Percentiles rank a stretch among this genome's conserved stretches.
Evolutionary conservation across 1,284 basidiomycete genomes (phyloP).

Genomic region (Rugosomyces carneus): DNA sequence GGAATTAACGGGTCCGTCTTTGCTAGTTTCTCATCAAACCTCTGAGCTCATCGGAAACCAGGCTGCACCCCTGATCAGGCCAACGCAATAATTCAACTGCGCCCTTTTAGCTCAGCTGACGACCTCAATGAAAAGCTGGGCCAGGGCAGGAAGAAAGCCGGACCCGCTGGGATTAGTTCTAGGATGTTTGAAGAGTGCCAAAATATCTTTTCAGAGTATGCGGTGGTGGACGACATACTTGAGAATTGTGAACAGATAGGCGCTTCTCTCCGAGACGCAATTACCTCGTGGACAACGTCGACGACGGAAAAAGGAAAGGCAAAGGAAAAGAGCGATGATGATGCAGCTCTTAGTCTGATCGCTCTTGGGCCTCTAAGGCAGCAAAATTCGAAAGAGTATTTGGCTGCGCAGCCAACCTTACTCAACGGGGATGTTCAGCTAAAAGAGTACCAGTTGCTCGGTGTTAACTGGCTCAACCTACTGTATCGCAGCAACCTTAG

Average conservation of each 20-base stretch:
- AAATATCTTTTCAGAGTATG: conserved; percentile 86
- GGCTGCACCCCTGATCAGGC: conserved; percentile 86
- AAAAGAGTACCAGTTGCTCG: conserved; percentile 96
- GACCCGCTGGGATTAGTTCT: conserved; percentile 77
- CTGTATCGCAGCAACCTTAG: conserved; percentile 79
- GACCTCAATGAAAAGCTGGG: conserved; percentile 77
- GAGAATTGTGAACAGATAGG: conserved; percentile 88
- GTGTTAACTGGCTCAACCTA: conserved; percentile 96
- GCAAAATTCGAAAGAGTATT: conserved; percentile 52
- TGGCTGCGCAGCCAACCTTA: conserved; percentile 71
- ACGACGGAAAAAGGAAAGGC: conserved; percentile 35
- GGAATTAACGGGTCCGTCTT: conserved; percentile 77
- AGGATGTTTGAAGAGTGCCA: conserved; percentile 89
- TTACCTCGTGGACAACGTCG: conserved; percentile 70
- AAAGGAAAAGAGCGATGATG: conserved; percentile 40
- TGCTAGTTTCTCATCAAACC: background rate
- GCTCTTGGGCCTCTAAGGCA: conserved; percentile 39
- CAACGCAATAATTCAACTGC: conserved; percentile 67
- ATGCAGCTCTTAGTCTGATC: conserved; percentile 57
- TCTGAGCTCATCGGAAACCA: conserved; percentile 26
- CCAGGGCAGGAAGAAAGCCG: conserved; percentile 78
- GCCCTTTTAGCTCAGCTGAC: conserved; percentile 78
- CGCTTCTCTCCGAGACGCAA: conserved; percentile 54
- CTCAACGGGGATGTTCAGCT: conserved; percentile 70
- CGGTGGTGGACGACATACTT: conserved; percentile 86